Conservation (phyloP, 1,284 basidiomycete genomes). For the Ceratorhiza oryzae-sativae region DNA sequence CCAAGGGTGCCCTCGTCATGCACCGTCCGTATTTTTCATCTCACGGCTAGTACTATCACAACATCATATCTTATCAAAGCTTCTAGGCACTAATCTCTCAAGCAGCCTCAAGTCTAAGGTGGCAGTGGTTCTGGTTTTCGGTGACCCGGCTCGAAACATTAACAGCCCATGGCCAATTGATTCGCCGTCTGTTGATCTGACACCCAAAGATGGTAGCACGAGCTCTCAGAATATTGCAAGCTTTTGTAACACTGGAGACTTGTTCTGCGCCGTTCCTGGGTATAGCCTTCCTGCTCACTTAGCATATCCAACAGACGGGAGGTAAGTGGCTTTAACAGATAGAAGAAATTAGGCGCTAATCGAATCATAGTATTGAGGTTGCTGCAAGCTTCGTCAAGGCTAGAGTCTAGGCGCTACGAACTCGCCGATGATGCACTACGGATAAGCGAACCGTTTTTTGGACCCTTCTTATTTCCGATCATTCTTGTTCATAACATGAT, state of each 20-base stretch:
- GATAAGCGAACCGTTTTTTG: neutral
- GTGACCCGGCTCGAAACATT: conserved; percentile 15
- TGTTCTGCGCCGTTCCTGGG: conserved; percentile 7
- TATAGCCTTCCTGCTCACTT: conserved; percentile 5
- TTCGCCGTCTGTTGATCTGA: conserved; percentile 31
- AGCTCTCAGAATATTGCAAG: conserved; percentile 32
- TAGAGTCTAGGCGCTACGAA: neutral
- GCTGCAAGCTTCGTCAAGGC: neutral
- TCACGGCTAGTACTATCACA: neutral
- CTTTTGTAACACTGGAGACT: conserved; percentile 27
- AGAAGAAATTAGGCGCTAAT: neutral
- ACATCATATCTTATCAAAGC: neutral
- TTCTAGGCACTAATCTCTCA: neutral
- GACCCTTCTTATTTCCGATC: too few species aligned
- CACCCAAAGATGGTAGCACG: conserved; percentile 26
- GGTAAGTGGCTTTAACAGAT: neutral
- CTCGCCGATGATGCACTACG: neutral
- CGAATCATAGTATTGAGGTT: neutral
- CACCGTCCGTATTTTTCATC: neutral
- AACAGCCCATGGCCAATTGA: conserved; percentile 19
- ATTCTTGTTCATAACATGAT: too few species aligned
- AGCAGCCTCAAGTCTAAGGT: conserved; percentile 1
- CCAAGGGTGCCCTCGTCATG: conserved; percentile 21
- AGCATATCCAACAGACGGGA: conserved; percentile 11
- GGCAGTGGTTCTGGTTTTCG: conserved; percentile 1